Percentiles rank a stretch among this genome's conserved stretches.
These are phyloP conservation scores for Trifolium fragiferum DNA, from an alignment of 306 rosid species.

Conservation along the genomic window DNA sequence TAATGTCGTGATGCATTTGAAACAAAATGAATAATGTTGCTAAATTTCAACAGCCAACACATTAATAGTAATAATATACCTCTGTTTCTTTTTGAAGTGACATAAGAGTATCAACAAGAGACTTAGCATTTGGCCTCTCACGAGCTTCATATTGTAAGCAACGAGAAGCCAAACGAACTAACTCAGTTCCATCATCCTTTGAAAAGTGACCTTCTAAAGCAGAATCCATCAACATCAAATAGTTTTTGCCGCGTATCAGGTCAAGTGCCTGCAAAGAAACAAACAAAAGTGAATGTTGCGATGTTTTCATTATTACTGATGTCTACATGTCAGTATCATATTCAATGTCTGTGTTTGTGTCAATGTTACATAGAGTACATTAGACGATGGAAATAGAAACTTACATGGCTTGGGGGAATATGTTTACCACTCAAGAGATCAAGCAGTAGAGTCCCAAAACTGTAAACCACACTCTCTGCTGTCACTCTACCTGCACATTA, in stretches of 20 bases:
- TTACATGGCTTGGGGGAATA: slow-evolving; percentile 92
- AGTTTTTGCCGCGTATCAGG: slow-evolving; percentile 90
- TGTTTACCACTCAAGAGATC: slow-evolving; percentile 97
- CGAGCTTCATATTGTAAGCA: slow-evolving; percentile 96
- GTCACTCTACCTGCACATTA: slow-evolving; percentile 84
- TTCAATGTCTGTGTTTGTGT: not conserved
- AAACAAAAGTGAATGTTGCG: not conserved
- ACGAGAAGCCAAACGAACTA: slow-evolving; percentile 92
- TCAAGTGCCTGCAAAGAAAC: slow-evolving; percentile 77
- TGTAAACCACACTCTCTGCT: slow-evolving; percentile 83
- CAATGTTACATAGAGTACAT: not conserved
- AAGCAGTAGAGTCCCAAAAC: slow-evolving; percentile 89
- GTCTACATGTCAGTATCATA: not conserved
- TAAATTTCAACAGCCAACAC: too few species aligned
- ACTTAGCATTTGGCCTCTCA: slow-evolving; percentile 94
- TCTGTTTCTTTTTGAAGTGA: slow-evolving; percentile 92
- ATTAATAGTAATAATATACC: too few species aligned
- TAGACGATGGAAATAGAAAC: slow-evolving; percentile 37
- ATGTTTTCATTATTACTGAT: not conserved
- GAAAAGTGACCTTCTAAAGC: slow-evolving; percentile 93
- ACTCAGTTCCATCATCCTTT: slow-evolving; percentile 95
- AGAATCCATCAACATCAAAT: slow-evolving; percentile 94
- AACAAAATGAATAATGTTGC: too few species aligned
- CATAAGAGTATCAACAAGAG: slow-evolving; percentile 76
- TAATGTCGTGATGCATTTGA: too few species aligned